Base-by-base conservation (phyloP, 108 stramenopile species). In the Skeletonema costatum region DNA sequence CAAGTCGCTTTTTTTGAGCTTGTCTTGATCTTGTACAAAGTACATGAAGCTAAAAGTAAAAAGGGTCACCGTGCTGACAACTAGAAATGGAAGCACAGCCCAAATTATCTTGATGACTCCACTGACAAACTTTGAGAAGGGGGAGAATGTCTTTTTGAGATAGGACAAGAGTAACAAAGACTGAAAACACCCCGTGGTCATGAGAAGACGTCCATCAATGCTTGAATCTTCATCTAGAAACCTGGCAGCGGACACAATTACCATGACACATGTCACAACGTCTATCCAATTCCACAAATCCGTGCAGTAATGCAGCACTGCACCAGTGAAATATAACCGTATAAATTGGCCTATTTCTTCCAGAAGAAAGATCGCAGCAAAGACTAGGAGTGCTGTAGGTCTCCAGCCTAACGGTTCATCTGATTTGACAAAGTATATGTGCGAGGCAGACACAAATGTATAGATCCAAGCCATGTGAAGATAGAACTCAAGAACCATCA, bases 231-330 rank as follows among this genome's bases (percentile, higher is more conserved):
- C 21, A 5, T 63, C 29, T 21, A 63, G 62, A 36, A 63, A 63
- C n/a, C 32, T 32, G 16, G 33, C 8, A 0, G 62, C 62, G 5
- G 62, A 63, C 2, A 6, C 14, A 33, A 36, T 19, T 29, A 63
- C 32, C 14, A 63, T n/a, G 14, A 16, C 14, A 1, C 16, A 6
- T 2, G 32, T 29, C 16, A 29, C 4, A 1, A 63, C 5, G 33
- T 63, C 62, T 3, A 63, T 33, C 62, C 62, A 63, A 16, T 63
- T 63, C 62, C 62, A 63, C n/a, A 63, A 36, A 21, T 63, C 62
- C 3, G 32, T 5, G 29, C 62, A 63, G 8, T 63, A 63, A 5
- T 29, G 29, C 0, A 32, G 14, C 16, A 32, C 3, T 32, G 61
- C 30, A 7, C 32, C 32, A 0, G 62, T 63, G 0, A 32, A 5